phyloP scores from a whole-genome alignment of 148 eudicot genomes.

The Rhododendron vialii region DNA sequence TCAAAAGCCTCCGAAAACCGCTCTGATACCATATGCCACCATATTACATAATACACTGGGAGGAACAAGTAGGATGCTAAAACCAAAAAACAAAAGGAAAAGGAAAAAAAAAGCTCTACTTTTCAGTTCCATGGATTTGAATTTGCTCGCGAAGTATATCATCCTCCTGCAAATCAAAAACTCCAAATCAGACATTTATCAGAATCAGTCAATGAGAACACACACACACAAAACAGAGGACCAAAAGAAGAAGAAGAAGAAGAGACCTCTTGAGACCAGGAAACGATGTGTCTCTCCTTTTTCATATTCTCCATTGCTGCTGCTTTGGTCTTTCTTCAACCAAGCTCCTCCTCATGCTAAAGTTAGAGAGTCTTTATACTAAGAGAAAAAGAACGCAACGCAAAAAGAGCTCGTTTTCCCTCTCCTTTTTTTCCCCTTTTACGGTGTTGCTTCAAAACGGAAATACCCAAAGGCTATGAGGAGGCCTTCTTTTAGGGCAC shows the following conservation, averaged over 20 bases:
- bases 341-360: slow-evolving; percentile 26
- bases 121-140: slow-evolving; percentile 72
- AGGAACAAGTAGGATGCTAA: neutral
- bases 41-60: neutral
- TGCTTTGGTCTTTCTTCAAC: slow-evolving; percentile 10
- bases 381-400: neutral
- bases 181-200: neutral
- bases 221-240: neutral
- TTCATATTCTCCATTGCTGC: slow-evolving; percentile 25
- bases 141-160: slow-evolving; percentile 89
- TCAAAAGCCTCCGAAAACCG: neutral
- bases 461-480: neutral
- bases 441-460: slow-evolving; percentile 15
- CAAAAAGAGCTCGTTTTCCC: slow-evolving; percentile 1
- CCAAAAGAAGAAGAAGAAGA: neutral
- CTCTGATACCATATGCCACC: neutral
- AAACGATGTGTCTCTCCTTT: slow-evolving; percentile 78
- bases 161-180: slow-evolving; percentile 67
- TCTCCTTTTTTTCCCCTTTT: slow-evolving; percentile 11
- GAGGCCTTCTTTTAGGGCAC: slow-evolving; percentile 16
- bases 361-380: slow-evolving; percentile 7
- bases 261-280: slow-evolving; percentile 84
- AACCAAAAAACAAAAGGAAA: neutral
- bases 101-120: slow-evolving; percentile 31
- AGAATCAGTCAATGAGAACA: neutral